Percentiles rank a stretch among this genome's conserved stretches.
Evolutionary conservation across 345 rosid species (phyloP).

Genomic region (Citrus mangshanensis): DNA sequence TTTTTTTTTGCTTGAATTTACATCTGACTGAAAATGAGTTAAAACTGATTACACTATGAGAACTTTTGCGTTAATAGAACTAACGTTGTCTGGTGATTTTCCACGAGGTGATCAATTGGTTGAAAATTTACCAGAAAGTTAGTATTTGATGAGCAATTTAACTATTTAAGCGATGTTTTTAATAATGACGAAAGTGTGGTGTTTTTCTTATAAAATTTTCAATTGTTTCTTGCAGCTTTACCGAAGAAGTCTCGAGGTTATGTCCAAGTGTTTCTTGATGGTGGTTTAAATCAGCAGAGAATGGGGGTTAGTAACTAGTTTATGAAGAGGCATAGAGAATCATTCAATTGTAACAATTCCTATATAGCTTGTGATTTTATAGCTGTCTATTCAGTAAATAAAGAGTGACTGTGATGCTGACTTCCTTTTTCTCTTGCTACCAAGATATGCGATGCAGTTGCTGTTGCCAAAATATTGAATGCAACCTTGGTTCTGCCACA

Average conservation of each 20-base stretch:
- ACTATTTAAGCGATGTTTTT: too few relatives aligned
- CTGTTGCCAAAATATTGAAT: slow-evolving; percentile 86
- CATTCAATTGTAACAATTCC: background rate
- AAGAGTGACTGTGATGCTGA: slow-evolving; percentile 3
- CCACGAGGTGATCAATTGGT: background rate
- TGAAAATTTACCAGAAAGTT: background rate
- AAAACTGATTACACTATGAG: background rate
- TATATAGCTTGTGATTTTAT: background rate
- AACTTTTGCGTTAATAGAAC: background rate
- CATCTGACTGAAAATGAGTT: background rate
- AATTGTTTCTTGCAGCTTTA: slow-evolving; percentile 38
- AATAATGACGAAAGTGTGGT: too few relatives aligned
- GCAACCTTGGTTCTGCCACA: slow-evolving; percentile 89
- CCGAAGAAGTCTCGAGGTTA: slow-evolving; percentile 61
- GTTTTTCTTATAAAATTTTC: background rate
- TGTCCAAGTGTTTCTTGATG: slow-evolving; percentile 92
- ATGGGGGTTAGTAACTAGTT: slow-evolving; percentile 71
- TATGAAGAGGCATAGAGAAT: background rate
- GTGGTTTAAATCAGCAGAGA: slow-evolving; percentile 96
- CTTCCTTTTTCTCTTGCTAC: slow-evolving; percentile 7
- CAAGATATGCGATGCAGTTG: slow-evolving; percentile 97
- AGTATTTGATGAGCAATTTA: background rate
- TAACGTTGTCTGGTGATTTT: background rate
- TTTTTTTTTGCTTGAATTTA: background rate
- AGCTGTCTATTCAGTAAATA: background rate